Percentiles rank a stretch among this genome's conserved stretches.
Conservation (phyloP, 345 rosid species). For the Populus alba region DNA sequence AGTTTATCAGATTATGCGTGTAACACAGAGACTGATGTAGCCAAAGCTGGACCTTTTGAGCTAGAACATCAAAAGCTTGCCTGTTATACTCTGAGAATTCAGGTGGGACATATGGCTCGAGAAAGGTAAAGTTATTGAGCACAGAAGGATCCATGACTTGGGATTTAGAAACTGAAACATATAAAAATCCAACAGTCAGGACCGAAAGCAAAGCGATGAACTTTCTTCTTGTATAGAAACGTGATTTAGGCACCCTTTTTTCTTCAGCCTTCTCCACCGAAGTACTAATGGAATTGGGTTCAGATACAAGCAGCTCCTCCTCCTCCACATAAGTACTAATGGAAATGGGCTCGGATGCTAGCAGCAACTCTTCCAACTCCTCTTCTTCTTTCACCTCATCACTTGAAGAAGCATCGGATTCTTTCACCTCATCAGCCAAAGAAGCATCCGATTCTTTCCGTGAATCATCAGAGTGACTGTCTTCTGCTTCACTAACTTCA, state of each 20-base stretch:
- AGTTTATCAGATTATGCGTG: constrained; percentile 33
- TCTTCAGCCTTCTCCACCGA: constrained; percentile 21
- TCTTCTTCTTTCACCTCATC: constrained; percentile 10
- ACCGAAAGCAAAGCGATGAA: constrained; percentile 41
- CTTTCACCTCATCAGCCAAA: constrained; percentile 20
- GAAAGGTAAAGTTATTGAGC: constrained; percentile 31
- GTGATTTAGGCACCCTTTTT: constrained; percentile 30
- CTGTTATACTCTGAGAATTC: constrained; percentile 37
- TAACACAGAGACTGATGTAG: constrained; percentile 30
- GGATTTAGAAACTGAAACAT: constrained; percentile 34
- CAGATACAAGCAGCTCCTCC: constrained; percentile 25
- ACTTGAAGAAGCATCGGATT: constrained; percentile 1
- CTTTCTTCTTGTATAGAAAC: constrained; percentile 38
- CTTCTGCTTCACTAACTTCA: constrained; percentile 50
- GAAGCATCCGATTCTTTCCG: constrained; percentile 39
- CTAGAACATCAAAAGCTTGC: constrained; percentile 28
- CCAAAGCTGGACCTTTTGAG: constrained; percentile 40
- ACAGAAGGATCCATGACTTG: constrained; percentile 21
- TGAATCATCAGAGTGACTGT: constrained; percentile 36
- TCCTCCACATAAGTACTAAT: neutral
- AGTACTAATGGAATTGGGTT: constrained; percentile 6
- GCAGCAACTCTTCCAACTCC: constrained; percentile 25
- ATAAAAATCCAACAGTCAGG: constrained; percentile 32
- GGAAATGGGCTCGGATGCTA: constrained; percentile 13
- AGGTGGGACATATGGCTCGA: constrained; percentile 37